A percentile compares a stretch with the other conserved stretches of the same genome.
phyloP scores from a whole-genome alignment of 202 grass and related monocot genomes.

The Cymbopogon flexuosus region DNA sequence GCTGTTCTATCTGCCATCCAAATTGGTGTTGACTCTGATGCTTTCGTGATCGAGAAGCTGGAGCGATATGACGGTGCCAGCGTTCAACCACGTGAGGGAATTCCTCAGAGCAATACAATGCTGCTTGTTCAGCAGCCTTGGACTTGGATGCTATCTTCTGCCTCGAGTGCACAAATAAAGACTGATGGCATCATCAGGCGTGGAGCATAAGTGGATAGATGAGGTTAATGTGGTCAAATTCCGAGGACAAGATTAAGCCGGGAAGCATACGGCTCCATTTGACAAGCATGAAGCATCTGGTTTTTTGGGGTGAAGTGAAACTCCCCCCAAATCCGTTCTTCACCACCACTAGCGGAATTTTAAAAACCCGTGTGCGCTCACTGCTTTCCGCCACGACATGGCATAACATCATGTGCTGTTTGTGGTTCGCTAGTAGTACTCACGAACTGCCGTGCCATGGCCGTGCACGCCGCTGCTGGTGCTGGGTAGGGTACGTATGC shows the following conservation, averaged over 20 bases:
- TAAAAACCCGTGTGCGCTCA: neutral
- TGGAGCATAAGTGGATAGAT: slow-evolving; percentile 12
- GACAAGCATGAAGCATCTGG: neutral
- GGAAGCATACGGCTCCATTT: slow-evolving; percentile 28
- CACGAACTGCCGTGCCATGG: neutral
- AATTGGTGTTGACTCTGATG: slow-evolving; percentile 28
- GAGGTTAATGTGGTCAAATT: slow-evolving; percentile 9
- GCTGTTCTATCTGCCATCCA: slow-evolving; percentile 11
- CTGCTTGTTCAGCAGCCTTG: neutral
- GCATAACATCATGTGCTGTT: neutral
- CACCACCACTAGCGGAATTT: neutral
- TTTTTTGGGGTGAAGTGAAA: neutral
- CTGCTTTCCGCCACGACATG: slow-evolving; percentile 2
- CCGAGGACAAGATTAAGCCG: slow-evolving; percentile 4
- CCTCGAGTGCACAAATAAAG: slow-evolving; percentile 20
- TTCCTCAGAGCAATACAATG: neutral
- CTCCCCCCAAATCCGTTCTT: neutral
- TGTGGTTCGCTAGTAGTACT: neutral
- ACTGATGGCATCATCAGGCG: neutral
- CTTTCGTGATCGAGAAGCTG: slow-evolving; percentile 34
- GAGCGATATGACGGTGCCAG: neutral
- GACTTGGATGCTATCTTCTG: neutral
- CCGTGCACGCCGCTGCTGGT: neutral
- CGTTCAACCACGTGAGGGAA: slow-evolving; percentile 20
- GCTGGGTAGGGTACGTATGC: neutral